Evolutionary conservation across 495 filamentous ascomycete genomes (phyloP).

Genomic region (Delitschia confertaspora): DNA sequence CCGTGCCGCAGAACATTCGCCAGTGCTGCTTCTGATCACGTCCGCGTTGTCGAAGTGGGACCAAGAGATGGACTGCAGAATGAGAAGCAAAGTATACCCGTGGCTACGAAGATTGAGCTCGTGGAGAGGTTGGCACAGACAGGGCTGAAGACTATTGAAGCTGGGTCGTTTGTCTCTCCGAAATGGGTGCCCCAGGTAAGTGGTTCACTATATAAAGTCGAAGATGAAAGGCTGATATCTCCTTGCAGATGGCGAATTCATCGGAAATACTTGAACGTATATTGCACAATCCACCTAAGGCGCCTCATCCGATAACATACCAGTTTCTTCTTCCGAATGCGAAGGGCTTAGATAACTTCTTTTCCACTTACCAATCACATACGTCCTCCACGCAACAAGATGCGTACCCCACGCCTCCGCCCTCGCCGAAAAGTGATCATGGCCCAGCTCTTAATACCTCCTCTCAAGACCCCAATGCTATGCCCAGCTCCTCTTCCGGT

Average conservation of each 20-base stretch:
- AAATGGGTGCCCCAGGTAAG: constrained; percentile 96
- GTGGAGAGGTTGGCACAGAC: constrained; percentile 74
- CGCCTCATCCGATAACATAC: constrained; percentile 65
- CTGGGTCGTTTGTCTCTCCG: constrained; percentile 86
- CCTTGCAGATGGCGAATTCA: constrained; percentile 78
- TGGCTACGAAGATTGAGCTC: constrained; percentile 78
- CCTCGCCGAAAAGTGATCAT: constrained; percentile 23
- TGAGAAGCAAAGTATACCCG: constrained; percentile 72
- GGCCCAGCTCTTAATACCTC: constrained; percentile 41
- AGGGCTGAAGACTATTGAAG: constrained; percentile 80
- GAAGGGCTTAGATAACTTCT: constrained; percentile 62
- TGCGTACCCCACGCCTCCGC: constrained; percentile 33
- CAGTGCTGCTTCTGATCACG: constrained; percentile 34
- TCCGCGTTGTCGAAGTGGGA: constrained; percentile 80
- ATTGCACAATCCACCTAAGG: constrained; percentile 48
- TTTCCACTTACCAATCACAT: constrained; percentile 36
- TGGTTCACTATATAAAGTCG: not conserved
- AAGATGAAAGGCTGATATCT: constrained; percentile 1
- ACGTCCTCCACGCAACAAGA: constrained; percentile 27
- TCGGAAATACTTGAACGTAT: constrained; percentile 70
- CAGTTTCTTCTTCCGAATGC: constrained; percentile 90
- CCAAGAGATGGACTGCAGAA: constrained; percentile 94
- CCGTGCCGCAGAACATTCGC: constrained; percentile 21
- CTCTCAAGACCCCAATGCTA: constrained; percentile 36
- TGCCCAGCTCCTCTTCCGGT: constrained; percentile 31